These are phyloP conservation scores for Hymenoscyphus scutula DNA, from an alignment of 2,329 filamentous ascomycete species.

Conservation along the genomic window DNA sequence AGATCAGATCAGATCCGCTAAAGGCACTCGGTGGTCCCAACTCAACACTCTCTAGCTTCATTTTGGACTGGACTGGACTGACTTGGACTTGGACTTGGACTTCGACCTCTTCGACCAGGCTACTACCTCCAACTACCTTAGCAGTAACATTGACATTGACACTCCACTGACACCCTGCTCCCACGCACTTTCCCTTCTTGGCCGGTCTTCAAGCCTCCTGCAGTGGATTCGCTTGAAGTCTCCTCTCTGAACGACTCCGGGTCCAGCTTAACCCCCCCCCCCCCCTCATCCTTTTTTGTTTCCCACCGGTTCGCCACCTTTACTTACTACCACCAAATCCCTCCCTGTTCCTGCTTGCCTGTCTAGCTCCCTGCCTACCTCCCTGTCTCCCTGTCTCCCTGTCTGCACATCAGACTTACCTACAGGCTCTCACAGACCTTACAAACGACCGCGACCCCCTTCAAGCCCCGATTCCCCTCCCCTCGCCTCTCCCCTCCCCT, in stretches of 20 bases:
- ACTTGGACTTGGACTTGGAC: no score
- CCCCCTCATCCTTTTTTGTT: not conserved
- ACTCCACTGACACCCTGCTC: constrained; percentile 4
- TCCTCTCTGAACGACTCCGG: not conserved
- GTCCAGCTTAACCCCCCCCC: not conserved
- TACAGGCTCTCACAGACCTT: not conserved
- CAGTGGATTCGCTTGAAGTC: not conserved
- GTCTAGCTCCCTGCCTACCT: no score
- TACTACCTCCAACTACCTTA: not conserved
- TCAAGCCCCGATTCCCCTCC: not conserved
- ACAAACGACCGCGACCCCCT: not conserved
- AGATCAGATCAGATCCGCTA: no score
- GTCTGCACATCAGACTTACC: not conserved
- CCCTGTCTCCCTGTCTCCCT: not conserved
- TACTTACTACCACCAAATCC: not conserved
- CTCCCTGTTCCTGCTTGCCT: not conserved
- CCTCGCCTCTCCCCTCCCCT: not conserved
- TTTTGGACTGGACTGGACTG: no score
- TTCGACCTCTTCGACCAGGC: not conserved
- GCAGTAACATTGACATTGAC: no score
- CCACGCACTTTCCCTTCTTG: constrained; percentile 2
- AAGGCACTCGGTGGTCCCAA: not conserved
- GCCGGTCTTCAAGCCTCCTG: not conserved
- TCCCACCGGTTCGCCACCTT: not conserved
- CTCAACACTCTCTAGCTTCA: not conserved